Evolutionary conservation across 441 rosid species (phyloP), one percentile per base, ranked within the genome.

Genomic region (Kokia cookei): DNA sequence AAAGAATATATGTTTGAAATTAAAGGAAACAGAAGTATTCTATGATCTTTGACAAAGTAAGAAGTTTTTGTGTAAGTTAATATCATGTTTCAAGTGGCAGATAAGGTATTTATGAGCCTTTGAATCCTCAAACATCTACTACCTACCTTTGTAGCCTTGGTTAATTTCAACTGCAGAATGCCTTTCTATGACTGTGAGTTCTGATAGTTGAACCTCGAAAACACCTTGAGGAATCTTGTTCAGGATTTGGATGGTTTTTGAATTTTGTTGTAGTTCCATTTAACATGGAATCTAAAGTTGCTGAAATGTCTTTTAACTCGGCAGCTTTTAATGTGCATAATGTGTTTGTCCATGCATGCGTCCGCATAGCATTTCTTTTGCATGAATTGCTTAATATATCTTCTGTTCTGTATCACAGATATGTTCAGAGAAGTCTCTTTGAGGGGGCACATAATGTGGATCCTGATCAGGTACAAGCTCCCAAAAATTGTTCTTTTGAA

Each of bases 371-470:
- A 50, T 14, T 68, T 3, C 24, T 27, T 40, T 68, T n/a, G 50
- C 61, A 19, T 69, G 32, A 17, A 75, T 32, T 69, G 72, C 58
- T 73, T 62, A 62, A 75, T 10, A 2, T 51, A 27, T 71, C 8
- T 51, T 57, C 27, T 37, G 10, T 37, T 53, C 47, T 82, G 51
- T 71, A 55, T 58, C 53, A 94, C 91, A 97, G 99, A 81, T 77
- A 79, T 65, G 82, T 62, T 35, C 84, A 91, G 77, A 86, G 99
- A 85, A 91, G 79, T 83, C 81, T 85, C 73, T 89, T 91, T 77
- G 99, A 97, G 84, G 99, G 97, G 78, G 94, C 93, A 68, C 94
- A 93, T 86, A 87, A 89, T 77, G 92, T 90, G 57, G 91, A 93
- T 84, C 93, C 89, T 15, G 91, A 89, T 69, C 87, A 89, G 98